Evolutionary conservation across 805 yeast genomes (phyloP), one percentile per base, ranked within the genome.

Genomic region (Pichia pseudocactophila): DNA sequence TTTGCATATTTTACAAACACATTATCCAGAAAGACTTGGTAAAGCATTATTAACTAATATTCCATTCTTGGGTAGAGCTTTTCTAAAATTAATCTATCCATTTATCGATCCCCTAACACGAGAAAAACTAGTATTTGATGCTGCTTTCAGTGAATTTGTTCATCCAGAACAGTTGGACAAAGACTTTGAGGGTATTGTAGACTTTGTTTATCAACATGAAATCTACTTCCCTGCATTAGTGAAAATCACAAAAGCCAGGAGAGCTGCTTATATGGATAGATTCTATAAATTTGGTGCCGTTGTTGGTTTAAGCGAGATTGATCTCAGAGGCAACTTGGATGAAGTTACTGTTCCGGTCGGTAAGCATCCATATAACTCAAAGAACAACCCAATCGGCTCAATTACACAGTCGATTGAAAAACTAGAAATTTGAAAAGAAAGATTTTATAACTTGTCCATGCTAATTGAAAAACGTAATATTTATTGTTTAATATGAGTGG

Each of bases 1-100:
- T 27, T 71, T 92, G 51, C 86, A 83, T 61, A 92, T 92, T 59
- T 69, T 92, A 53, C 99, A 92, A 65, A 88, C 95, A 11, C 99
- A 92, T 63, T 92, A 92, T 61, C 98, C 98, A 4, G 99, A 92
- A 61, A 76, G 99, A 55, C 70, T 92, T 46, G 99, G 99, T 32
- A 82, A 81, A 58, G 97, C 97, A 0, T 70, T 89, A 37, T 70
- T 92, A 41, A 85, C 95, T 38, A 90, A 92, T 62, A 88, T 92
- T 50, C 97, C 97, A 12, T 84, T 92, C 76, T 64, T 89, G 42
- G 97, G 89, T 7, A 84, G 95, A 85, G 80, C 96, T 9, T 92
- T 92, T 55, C 67, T 92, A 52, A 89, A 84, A 65, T 66, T 92
- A 49, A 89, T 90, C 50, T 86, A 85, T 54, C 98, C 99, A 5